Conservation (phyloP, 2,329 filamentous ascomycete species). For the Botrytis medusae region DNA sequence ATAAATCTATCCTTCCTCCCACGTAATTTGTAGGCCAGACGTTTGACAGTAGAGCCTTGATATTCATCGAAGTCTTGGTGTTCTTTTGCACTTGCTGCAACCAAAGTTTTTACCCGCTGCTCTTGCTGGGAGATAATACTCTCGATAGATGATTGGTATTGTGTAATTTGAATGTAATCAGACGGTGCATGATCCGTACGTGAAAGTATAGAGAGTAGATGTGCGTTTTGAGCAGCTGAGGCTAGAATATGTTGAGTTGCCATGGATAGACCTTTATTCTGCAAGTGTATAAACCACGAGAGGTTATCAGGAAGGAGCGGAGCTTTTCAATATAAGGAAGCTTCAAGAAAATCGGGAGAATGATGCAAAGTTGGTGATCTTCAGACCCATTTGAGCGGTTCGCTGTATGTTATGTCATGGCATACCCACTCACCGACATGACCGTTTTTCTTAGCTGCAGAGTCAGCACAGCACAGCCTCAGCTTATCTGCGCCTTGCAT, state of each 20-base stretch:
- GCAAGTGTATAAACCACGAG: not conserved
- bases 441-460: not conserved
- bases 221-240: slow-evolving; percentile 10
- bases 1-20: slow-evolving; percentile 50
- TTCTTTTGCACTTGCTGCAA: slow-evolving; percentile 40
- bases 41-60: slow-evolving; percentile 51
- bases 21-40: slow-evolving; percentile 51
- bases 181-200: slow-evolving; percentile 51
- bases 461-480: slow-evolving; percentile 12
- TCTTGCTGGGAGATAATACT: slow-evolving; percentile 40
- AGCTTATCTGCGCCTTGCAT: slow-evolving; percentile 6
- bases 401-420: not conserved
- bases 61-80: slow-evolving; percentile 53
- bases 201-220: slow-evolving; percentile 47
- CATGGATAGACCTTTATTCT: not conserved
- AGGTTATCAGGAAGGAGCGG: not conserved
- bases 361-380: not conserved
- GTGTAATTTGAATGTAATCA: slow-evolving; percentile 47
- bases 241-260: slow-evolving; percentile 17
- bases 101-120: slow-evolving; percentile 43
- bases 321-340: not conserved
- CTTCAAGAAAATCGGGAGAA: not conserved
- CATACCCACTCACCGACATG: not conserved
- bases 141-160: slow-evolving; percentile 49
- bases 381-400: not conserved